A percentile compares a stretch with the other conserved stretches of the same genome.
Conservation (phyloP, 345 rosid species). For the Eucalyptus fibrosa region DNA sequence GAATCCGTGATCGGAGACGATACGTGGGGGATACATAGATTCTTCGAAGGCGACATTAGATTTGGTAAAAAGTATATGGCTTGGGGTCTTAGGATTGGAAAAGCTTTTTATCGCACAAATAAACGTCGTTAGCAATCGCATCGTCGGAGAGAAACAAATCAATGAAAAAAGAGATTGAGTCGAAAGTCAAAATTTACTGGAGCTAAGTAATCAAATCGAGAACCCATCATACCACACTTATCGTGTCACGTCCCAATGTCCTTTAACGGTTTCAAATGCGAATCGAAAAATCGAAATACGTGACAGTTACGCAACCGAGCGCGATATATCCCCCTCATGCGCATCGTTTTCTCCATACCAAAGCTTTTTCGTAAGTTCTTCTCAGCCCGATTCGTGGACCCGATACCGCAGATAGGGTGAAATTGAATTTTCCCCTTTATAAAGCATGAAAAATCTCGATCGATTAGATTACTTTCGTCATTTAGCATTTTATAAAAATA, state of each 20-base stretch:
- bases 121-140: neutral
- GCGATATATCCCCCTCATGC: too few species aligned
- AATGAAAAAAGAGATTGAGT: neutral
- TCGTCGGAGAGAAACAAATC: neutral
- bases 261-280: accelerated
- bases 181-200: neutral
- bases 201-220: neutral
- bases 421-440: neutral
- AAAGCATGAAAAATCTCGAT: neutral
- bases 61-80: neutral
- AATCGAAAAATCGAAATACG: neutral
- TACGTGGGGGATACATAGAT: neutral
- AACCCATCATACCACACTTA: neutral
- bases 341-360: neutral
- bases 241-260: neutral
- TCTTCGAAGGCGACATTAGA: neutral
- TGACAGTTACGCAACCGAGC: neutral
- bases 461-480: neutral
- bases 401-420: neutral
- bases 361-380: neutral
- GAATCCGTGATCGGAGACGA: neutral
- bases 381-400: neutral
- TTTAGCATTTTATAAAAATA: neutral
- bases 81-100: neutral
- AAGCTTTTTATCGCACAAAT: neutral